Conservation (phyloP, 1,284 basidiomycete genomes). For the Irpex sp. region DNA sequence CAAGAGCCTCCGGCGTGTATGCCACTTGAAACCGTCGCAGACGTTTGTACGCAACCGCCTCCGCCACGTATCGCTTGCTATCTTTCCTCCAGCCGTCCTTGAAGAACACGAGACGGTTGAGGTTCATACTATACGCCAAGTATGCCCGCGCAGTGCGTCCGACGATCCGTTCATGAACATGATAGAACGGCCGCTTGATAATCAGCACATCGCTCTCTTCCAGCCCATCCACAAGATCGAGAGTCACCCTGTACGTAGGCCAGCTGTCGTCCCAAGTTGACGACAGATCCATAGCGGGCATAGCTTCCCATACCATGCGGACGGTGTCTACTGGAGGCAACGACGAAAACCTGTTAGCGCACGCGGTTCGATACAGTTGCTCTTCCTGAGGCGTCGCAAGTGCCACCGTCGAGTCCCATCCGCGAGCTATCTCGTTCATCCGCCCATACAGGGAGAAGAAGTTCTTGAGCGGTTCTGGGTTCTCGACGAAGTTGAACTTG, state of each 20-base stretch:
- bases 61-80: neutral
- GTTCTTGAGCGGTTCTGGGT: neutral
- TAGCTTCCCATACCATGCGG: no score
- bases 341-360: no score
- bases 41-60: neutral
- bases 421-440: neutral
- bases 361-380: no score
- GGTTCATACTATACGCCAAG: neutral
- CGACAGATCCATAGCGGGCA: no score
- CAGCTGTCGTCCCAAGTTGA: neutral
- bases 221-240: neutral
- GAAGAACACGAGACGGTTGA: neutral
- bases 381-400: no score
- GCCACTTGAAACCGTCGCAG: neutral
- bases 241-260: neutral
- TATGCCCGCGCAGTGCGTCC: neutral
- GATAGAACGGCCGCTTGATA: neutral
- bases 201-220: neutral
- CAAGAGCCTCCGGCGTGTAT: neutral
- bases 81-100: neutral
- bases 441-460: neutral
- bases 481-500: neutral
- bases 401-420: neutral
- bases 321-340: no score
- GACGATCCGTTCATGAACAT: neutral